Percentiles rank a stretch among this genome's conserved stretches.
Evolutionary conservation across 164 flowering plant species (phyloP).

Genomic region (Magnolia changhungtana): DNA sequence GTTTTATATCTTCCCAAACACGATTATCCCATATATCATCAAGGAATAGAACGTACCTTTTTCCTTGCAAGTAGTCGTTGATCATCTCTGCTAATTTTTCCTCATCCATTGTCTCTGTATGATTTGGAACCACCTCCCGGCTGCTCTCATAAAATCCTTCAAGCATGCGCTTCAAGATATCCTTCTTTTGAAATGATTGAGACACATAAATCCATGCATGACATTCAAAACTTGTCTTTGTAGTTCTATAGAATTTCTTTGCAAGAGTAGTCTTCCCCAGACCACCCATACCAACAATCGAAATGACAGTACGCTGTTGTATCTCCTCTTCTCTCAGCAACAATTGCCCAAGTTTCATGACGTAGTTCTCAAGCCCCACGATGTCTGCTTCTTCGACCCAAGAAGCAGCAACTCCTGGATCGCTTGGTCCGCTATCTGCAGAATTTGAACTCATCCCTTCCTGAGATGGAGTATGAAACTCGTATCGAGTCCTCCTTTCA

Average conservation of each 20-base stretch:
- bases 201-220: conserved; percentile 2
- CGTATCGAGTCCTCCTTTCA: neutral
- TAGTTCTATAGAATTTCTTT: neutral
- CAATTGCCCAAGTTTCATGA: neutral
- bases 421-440: neutral
- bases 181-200: conserved; percentile 1
- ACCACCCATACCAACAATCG: conserved; percentile 1
- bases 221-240: neutral
- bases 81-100: neutral
- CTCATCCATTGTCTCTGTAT: conserved; percentile 1
- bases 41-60: conserved; percentile 17
- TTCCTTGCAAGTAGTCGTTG: conserved; percentile 1
- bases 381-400: conserved; percentile 7
- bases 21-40: conserved; percentile 24
- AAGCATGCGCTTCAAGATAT: neutral
- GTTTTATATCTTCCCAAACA: neutral
- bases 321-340: neutral
- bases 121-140: neutral
- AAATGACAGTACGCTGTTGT: neutral
- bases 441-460: neutral
- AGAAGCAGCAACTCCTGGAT: neutral
- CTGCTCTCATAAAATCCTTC: neutral
- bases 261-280: conserved; percentile 10
- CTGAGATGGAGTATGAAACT: no score
- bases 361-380: neutral